Conservation (phyloP, 495 filamentous ascomycete species). For the Bathelium albidoporum region DNA sequence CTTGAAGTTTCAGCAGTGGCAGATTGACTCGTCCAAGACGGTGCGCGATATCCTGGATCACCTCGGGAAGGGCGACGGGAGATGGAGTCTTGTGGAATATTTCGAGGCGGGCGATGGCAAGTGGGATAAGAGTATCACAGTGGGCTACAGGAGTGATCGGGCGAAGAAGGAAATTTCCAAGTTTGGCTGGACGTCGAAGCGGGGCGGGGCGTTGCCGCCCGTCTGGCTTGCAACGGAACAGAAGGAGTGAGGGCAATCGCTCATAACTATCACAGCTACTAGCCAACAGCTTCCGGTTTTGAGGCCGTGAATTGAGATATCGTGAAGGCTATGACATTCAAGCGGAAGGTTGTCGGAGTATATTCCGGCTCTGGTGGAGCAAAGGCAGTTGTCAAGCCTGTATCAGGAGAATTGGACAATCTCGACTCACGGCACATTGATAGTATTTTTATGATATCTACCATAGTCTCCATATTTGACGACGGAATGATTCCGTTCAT, state of each 20-base stretch:
- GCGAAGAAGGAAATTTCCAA: constrained; percentile 5
- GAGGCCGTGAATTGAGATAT: no score
- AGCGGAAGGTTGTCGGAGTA: no score
- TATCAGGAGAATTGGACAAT: no score
- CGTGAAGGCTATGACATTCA: no score
- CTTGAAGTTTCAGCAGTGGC: constrained; percentile 3
- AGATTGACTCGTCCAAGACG: background rate
- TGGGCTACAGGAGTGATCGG: background rate
- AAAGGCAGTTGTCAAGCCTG: no score
- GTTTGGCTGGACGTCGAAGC: constrained; percentile 7
- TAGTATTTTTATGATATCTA: background rate
- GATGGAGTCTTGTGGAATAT: background rate
- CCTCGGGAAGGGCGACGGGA: background rate
- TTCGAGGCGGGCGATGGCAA: constrained; percentile 3
- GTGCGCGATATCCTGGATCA: background rate
- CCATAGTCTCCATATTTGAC: no score
- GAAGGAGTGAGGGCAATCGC: constrained; percentile 1
- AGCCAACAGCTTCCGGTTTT: background rate
- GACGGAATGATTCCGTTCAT: background rate
- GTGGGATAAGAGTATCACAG: background rate
- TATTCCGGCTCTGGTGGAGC: no score
- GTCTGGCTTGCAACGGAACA: constrained; percentile 7
- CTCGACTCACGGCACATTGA: no score
- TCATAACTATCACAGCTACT: no score
- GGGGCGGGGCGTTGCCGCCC: background rate